Percentiles rank a stretch among this genome's conserved stretches.
phyloP scores from a whole-genome alignment of 2,329 filamentous ascomycete species.

The Fusarium transvaalense region DNA sequence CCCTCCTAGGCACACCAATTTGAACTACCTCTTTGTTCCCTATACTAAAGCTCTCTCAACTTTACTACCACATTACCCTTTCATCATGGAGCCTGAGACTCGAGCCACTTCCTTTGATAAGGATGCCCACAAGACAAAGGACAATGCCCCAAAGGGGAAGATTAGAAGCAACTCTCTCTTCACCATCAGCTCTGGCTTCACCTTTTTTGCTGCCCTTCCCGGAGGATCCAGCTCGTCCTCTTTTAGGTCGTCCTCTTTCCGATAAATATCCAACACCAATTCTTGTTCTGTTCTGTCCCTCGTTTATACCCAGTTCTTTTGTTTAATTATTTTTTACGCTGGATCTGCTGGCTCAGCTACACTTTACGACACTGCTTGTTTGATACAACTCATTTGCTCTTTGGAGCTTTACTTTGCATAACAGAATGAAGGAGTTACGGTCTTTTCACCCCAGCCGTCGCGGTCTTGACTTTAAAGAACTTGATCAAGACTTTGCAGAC shows the following conservation, averaged over 20 bases:
- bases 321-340: slow-evolving; percentile 11
- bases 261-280: slow-evolving; percentile 35
- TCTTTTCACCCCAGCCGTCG: slow-evolving; percentile 35
- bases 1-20: slow-evolving; percentile 28
- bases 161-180: slow-evolving; percentile 45
- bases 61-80: slow-evolving; percentile 3
- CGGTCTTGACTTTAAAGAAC: slow-evolving; percentile 28
- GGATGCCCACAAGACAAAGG: slow-evolving; percentile 45
- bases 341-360: slow-evolving; percentile 1
- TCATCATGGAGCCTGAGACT: slow-evolving; percentile 43
- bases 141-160: slow-evolving; percentile 42
- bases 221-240: slow-evolving; percentile 40
- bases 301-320: slow-evolving; percentile 30
- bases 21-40: slow-evolving; percentile 30
- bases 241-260: slow-evolving; percentile 46
- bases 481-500: slow-evolving; percentile 31
- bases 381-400: not conserved
- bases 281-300: slow-evolving; percentile 26
- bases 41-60: slow-evolving; percentile 8
- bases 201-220: slow-evolving; percentile 47
- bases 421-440: slow-evolving; percentile 34
- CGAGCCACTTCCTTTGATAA: slow-evolving; percentile 47
- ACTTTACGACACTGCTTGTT: not conserved
- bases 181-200: slow-evolving; percentile 49
- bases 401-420: slow-evolving; percentile 6